Base-by-base conservation (phyloP, 352 stramenopile genomes). In the Blastocystis sp. region DNA sequence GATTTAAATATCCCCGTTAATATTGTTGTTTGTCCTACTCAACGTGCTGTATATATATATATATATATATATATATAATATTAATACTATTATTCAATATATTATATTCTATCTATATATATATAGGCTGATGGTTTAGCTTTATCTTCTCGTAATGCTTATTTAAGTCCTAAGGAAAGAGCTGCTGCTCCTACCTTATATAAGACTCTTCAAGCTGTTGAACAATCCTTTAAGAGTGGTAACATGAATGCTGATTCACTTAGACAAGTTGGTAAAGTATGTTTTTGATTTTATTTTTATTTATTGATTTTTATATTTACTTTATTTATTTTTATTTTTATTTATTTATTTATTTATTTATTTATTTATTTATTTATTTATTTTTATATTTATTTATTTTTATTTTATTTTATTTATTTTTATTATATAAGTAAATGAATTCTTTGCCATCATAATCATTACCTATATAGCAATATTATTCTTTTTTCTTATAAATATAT, bases 111-210 rank as follows among this genome's bases (percentile, higher is more conserved):
- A 16, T 3, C 1, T 10, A 13, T 3, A 42, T 2, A 55, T 24
- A 13, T 9, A 1, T 55, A 96, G 71, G 35, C 58, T 0, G 83
- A 96, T 71, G 91, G 91, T 2, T 78, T 99, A 33, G 90, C 91
- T 11, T 82, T 95, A 68, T 95, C 84, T 11, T 95, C 83, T 47
- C 79, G 91, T 32, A 99, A 99, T 75, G 85, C 89, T 41, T 98
- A 99, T 70, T 74, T 99, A 48, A 82, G 68, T 0, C 9, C 67
- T 0, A 73, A 82, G 9, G 86, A 96, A 70, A 76, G 87, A 35
- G 41, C 69, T 6, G 81, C 76, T 0, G 87, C 88, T 1, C 70
- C 73, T 10, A 73, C 94, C 33, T 66, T 96, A 6, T 86, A 93
- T 62, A 52, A 69, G 62, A 65, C 72, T 59, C 74, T 86, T 33